Conservation (phyloP, 495 filamentous ascomycete species). For the Schizothecium vesticola region DNA sequence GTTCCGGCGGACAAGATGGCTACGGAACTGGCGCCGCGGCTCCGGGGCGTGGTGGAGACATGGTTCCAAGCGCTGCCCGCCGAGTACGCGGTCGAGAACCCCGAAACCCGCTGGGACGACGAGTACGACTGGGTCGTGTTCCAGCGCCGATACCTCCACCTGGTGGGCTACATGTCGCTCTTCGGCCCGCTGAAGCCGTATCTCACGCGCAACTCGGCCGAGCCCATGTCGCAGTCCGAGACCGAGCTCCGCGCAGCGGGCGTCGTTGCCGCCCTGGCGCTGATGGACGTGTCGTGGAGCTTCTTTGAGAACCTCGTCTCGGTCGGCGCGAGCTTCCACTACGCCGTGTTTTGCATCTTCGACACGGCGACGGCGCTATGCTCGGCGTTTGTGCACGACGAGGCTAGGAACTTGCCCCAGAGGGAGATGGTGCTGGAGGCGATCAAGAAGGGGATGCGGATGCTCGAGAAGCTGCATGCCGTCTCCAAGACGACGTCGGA, state of each 20-base stretch:
- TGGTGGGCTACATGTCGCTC: conserved; percentile 43
- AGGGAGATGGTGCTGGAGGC: conserved; percentile 37
- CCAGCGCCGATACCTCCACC: conserved; percentile 46
- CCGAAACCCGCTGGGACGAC: conserved; percentile 44
- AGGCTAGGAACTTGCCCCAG: conserved; percentile 34
- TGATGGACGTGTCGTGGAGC: conserved; percentile 36
- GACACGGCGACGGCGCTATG: conserved; percentile 47
- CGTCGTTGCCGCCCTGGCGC: conserved; percentile 36
- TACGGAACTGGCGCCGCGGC: conserved; percentile 16
- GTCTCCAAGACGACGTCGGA: conserved; percentile 25
- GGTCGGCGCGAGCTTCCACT: conserved; percentile 45
- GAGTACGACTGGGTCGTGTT: conserved; percentile 38
- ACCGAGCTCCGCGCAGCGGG: conserved; percentile 30
- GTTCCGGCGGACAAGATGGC: conserved; percentile 1
- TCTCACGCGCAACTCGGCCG: conserved; percentile 31
- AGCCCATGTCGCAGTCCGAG: conserved; percentile 26
- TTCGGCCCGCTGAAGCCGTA: conserved; percentile 41
- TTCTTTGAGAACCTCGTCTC: conserved; percentile 42
- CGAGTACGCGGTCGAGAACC: conserved; percentile 33
- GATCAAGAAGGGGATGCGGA: conserved; percentile 32
- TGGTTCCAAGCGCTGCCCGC: conserved; percentile 41
- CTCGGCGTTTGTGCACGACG: conserved; percentile 48
- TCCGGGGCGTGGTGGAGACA: conserved; percentile 28
- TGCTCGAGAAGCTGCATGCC: conserved; percentile 32
- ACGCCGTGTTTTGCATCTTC: conserved; percentile 50